Percentiles rank a stretch among this genome's conserved stretches.
phyloP scores from a whole-genome alignment of 331 rosid genomes.

The Telfairia occidentalis region DNA sequence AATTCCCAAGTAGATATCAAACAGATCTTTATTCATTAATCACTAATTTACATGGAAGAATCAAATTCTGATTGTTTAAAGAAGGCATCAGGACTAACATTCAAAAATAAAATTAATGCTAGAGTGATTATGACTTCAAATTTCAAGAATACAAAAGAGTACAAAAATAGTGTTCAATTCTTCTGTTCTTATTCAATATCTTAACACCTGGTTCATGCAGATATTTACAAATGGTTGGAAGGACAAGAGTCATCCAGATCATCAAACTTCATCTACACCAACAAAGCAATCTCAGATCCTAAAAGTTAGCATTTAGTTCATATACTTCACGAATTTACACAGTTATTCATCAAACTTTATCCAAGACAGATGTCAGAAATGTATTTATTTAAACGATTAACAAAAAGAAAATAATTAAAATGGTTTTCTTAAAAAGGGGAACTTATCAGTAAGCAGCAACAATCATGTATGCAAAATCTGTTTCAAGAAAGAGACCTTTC shows the following conservation, averaged over 20 bases:
- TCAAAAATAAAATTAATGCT: background rate
- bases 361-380: background rate
- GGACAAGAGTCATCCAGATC: background rate
- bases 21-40: background rate
- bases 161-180: background rate
- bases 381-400: background rate
- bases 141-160: background rate
- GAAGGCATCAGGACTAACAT: no score
- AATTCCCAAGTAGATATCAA: background rate
- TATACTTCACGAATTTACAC: background rate
- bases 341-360: background rate
- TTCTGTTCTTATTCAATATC: background rate
- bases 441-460: background rate
- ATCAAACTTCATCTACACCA: background rate
- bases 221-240: background rate
- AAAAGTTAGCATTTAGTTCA: background rate
- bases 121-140: background rate
- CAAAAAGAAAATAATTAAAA: background rate
- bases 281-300: background rate
- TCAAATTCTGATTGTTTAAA: background rate
- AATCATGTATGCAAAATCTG: background rate
- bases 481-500: background rate
- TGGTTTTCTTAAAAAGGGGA: background rate
- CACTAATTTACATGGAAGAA: background rate
- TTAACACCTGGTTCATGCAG: background rate